Percentiles rank a stretch among this genome's conserved stretches.
These are phyloP conservation scores for Aureobasidium sp. DNA, from an alignment of 2,329 filamentous ascomycete genomes.

Conservation along the genomic window DNA sequence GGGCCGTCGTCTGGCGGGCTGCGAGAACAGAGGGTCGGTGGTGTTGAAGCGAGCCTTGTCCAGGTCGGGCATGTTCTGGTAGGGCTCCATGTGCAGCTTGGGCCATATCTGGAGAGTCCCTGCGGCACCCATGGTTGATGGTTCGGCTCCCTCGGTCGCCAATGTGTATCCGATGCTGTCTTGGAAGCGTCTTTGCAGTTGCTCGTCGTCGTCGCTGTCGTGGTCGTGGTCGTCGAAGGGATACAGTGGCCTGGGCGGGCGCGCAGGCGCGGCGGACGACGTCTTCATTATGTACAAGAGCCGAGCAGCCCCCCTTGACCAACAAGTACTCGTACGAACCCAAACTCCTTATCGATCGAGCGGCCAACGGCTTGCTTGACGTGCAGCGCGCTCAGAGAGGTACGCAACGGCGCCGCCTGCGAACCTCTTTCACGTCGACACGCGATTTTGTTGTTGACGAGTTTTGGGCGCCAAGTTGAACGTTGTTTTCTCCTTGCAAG, in stretches of 20 bases:
- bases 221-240: background rate
- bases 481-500: background rate
- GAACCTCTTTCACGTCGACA: background rate
- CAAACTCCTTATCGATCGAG: slow-evolving; percentile 14
- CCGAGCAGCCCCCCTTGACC: background rate
- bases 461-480: slow-evolving; percentile 5
- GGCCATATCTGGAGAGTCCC: slow-evolving; percentile 17
- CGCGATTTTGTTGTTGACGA: slow-evolving; percentile 5
- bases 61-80: slow-evolving; percentile 16
- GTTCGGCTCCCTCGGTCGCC: slow-evolving; percentile 3
- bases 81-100: slow-evolving; percentile 18
- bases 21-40: background rate
- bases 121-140: slow-evolving; percentile 6
- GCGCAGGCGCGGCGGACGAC: slow-evolving; percentile 2
- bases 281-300: slow-evolving; percentile 2
- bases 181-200: slow-evolving; percentile 1
- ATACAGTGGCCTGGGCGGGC: slow-evolving; percentile 3
- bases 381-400: background rate
- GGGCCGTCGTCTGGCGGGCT: slow-evolving; percentile 9
- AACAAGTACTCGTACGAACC: too few relatives aligned
- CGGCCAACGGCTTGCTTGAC: slow-evolving; percentile 1
- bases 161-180: slow-evolving; percentile 16
- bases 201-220: background rate
- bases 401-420: slow-evolving; percentile 5
- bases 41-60: slow-evolving; percentile 18